A percentile compares a stretch with the other conserved stretches of the same genome.
Evolutionary conservation across 2,329 filamentous ascomycete genomes (phyloP).

Genomic region (Neonectria faginata): DNA sequence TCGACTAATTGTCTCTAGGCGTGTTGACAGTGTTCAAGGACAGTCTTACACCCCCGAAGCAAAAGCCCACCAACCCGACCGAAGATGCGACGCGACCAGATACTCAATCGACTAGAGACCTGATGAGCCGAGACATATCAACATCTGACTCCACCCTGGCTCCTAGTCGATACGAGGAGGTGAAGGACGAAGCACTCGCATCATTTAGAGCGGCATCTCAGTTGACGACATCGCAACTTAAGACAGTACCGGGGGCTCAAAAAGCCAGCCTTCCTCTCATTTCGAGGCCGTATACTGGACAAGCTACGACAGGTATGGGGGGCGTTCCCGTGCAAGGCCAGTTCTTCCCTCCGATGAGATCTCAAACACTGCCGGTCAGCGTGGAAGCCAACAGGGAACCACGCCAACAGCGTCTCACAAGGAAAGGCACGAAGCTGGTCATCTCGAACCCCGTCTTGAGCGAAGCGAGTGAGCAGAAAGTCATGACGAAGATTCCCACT

Average conservation of each 20-base stretch:
- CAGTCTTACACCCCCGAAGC: constrained; percentile 27
- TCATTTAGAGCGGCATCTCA: constrained; percentile 39
- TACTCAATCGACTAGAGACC: constrained; percentile 32
- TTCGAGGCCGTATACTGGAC: constrained; percentile 52
- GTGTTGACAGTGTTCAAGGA: constrained; percentile 53
- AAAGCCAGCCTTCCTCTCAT: constrained; percentile 53
- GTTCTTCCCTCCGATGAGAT: constrained; percentile 56
- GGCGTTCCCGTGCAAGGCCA: constrained; percentile 55
- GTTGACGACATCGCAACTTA: constrained; percentile 31
- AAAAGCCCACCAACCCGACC: constrained; percentile 6
- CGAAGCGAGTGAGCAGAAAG: constrained; percentile 51
- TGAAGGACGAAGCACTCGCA: constrained; percentile 57
- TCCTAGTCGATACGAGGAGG: constrained; percentile 61
- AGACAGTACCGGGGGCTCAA: constrained; percentile 28
- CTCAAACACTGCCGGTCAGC: constrained; percentile 41
- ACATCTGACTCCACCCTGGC: constrained; percentile 59
- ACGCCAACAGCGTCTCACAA: constrained; percentile 43
- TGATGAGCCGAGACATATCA: constrained; percentile 42
- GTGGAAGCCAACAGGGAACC: constrained; percentile 29
- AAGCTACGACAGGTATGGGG: constrained; percentile 52
- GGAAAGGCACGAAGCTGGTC: constrained; percentile 53
- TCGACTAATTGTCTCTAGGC: constrained; percentile 35
- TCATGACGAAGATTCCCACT: constrained; percentile 60
- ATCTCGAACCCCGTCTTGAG: constrained; percentile 64
- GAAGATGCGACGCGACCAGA: constrained; percentile 14